phyloP scores from a whole-genome alignment of 2,329 filamentous ascomycete species.

The Claviceps paspali region DNA sequence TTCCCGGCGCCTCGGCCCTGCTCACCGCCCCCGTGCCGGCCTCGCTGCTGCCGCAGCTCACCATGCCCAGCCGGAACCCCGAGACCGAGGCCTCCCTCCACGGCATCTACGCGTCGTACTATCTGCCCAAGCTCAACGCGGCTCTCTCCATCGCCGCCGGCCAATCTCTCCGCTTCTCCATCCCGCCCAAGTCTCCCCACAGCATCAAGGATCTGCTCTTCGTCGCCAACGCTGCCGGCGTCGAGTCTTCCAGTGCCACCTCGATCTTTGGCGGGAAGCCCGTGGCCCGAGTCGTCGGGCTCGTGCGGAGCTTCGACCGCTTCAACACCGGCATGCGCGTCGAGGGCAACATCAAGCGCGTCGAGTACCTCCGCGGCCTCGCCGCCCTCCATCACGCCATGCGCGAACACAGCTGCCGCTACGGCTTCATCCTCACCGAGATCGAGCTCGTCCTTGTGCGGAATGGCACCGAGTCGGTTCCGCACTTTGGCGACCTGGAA shows the following conservation, averaged over 20 bases:
- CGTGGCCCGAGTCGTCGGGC: constrained; percentile 51
- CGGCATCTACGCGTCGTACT: constrained; percentile 60
- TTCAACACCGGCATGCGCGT: constrained; percentile 93
- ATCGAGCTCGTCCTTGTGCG: constrained; percentile 88
- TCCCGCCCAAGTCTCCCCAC: constrained; percentile 18
- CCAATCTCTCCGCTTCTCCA: constrained; percentile 39
- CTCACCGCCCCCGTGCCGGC: constrained; percentile 54
- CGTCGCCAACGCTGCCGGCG: constrained; percentile 45
- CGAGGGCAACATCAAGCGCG: constrained; percentile 68
- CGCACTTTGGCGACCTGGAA: constrained; percentile 82
- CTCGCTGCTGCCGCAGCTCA: constrained; percentile 43
- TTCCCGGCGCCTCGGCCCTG: constrained; percentile 58
- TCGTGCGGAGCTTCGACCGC: constrained; percentile 83
- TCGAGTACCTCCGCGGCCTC: constrained; percentile 78
- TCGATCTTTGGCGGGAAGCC: constrained; percentile 34
- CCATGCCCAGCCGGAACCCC: constrained; percentile 47
- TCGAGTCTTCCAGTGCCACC: constrained; percentile 39
- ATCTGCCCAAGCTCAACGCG: constrained; percentile 75
- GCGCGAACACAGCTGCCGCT: constrained; percentile 85
- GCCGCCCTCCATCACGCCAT: constrained; percentile 78
- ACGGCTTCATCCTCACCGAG: constrained; percentile 92
- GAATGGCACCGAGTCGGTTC: constrained; percentile 54
- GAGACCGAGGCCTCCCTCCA: constrained; percentile 68
- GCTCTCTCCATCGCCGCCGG: constrained; percentile 64
- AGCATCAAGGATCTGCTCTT: constrained; percentile 42